These are phyloP conservation scores for Hippophae rhamnoides DNA, from an alignment of 306 rosid species.

Conservation along the genomic window DNA sequence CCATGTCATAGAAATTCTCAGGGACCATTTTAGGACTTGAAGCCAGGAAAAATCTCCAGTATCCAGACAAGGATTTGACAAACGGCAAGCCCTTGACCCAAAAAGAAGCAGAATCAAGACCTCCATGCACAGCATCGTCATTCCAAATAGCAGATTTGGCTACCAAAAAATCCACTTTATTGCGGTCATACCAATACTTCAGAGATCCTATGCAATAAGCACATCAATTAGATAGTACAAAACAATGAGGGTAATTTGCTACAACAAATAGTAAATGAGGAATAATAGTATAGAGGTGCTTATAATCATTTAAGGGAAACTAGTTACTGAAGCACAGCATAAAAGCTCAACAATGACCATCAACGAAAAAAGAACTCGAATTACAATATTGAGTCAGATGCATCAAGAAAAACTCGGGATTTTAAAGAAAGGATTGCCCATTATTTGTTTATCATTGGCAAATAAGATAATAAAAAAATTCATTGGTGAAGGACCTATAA, in stretches of 20 bases:
- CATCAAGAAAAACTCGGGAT: too few relatives aligned
- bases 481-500: too few relatives aligned
- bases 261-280: slow-evolving; percentile 1
- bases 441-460: too few relatives aligned
- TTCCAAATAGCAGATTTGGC: slow-evolving; percentile 77
- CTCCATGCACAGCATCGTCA: slow-evolving; percentile 65
- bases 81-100: slow-evolving; percentile 81
- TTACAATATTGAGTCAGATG: too few relatives aligned
- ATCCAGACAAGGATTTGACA: slow-evolving; percentile 75
- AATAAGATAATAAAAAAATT: too few relatives aligned
- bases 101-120: slow-evolving; percentile 69
- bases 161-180: slow-evolving; percentile 58
- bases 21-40: slow-evolving; percentile 61
- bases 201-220: slow-evolving; percentile 52
- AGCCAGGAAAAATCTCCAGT: slow-evolving; percentile 81
- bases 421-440: too few relatives aligned
- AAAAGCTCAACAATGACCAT: too few relatives aligned
- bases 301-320: not conserved
- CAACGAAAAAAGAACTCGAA: too few relatives aligned
- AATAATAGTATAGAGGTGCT: too few relatives aligned
- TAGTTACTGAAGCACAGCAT: too few relatives aligned
- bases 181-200: slow-evolving; percentile 71
- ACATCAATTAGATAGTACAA: slow-evolving; percentile 7
- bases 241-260: not conserved
- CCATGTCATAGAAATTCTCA: slow-evolving; percentile 38